Evolutionary conservation across 164 flowering plant genomes (phyloP), one percentile per base, ranked within the genome.

Genomic region (Liquidambar formosana): DNA sequence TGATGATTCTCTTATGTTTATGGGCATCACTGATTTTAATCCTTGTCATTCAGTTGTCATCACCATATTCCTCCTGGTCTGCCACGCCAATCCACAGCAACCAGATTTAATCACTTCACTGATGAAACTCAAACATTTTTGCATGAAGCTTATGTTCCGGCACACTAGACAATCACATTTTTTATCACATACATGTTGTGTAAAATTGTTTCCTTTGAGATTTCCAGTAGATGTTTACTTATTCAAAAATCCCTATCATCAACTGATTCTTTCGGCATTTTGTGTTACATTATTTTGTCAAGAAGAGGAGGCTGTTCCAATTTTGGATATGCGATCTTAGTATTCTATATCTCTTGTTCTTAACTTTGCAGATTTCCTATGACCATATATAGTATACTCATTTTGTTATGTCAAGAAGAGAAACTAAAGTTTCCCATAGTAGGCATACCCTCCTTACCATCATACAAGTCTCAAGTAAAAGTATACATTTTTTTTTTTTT

Each of bases 1-100:
- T 88, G 84, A 88, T 33, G 67, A 46, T 18, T 33, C 26, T 33
- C 9, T 12, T n/a, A 38, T 18, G 27, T 21, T n/a, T n/a, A 49
- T 49, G 46, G 15, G 33, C 67, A 0, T 27, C n/a, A 49, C 23
- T 2, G 28, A 63, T 6, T 23, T 25, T 51, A 48, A 49, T 64
- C 43, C 43, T 0, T 22, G 11, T 12, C n/a, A n/a, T n/a, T n/a
- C n/a, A n/a, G n/a, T 38, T 18, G 4, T 52, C 16, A 3, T 21
- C 38, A 15, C 38, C 13, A 4, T 44, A 14, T 22, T 8, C 6
- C 12, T 23, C 13, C 33, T 13, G 26, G 53, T 22, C 46, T 46
- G 11, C 38, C 52, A 63, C 52, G 1, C 27, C 54, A 51, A 51
- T 51, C 54, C 54, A 48, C 18, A 16, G 15, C 21, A 51, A 51